Evolutionary conservation across 192 early-diverging fungal species (phyloP).

Genomic region (Chytriomyces sp.): DNA sequence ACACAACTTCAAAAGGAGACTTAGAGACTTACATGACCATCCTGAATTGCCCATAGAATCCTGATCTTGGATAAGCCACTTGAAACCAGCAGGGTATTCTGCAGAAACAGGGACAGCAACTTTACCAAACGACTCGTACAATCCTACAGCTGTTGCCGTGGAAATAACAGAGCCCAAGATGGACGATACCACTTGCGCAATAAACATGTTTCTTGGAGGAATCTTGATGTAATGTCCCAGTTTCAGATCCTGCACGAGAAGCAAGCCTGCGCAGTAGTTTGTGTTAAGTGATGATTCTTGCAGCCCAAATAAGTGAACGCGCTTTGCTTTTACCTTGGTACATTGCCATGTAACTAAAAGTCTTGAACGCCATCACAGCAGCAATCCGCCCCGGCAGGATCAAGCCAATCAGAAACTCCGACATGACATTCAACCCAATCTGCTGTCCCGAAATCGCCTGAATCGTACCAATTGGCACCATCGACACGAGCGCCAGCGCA

Average conservation of each 20-base stretch:
- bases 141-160: not conserved
- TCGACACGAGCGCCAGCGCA: slow-evolving; percentile 65
- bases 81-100: slow-evolving; percentile 70
- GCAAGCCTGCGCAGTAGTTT: slow-evolving; percentile 68
- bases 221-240: slow-evolving; percentile 81
- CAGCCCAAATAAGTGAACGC: no score
- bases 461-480: slow-evolving; percentile 83
- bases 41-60: slow-evolving; percentile 39
- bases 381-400: slow-evolving; percentile 80
- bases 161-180: slow-evolving; percentile 27
- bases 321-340: slow-evolving; percentile 62
- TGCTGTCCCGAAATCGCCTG: slow-evolving; percentile 78
- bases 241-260: slow-evolving; percentile 75
- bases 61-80: slow-evolving; percentile 49
- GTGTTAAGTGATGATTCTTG: slow-evolving; percentile 55
- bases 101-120: slow-evolving; percentile 53
- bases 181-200: slow-evolving; percentile 56
- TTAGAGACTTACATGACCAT: slow-evolving; percentile 9
- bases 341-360: slow-evolving; percentile 79
- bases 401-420: slow-evolving; percentile 84
- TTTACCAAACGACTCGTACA: slow-evolving; percentile 22
- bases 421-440: slow-evolving; percentile 82
- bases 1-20: slow-evolving; percentile 59
- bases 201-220: slow-evolving; percentile 64
- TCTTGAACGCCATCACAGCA: slow-evolving; percentile 86